Evolutionary conservation across 805 yeast species (phyloP), one percentile per base, ranked within the genome.

Genomic region (Lipomyces orientalis): DNA sequence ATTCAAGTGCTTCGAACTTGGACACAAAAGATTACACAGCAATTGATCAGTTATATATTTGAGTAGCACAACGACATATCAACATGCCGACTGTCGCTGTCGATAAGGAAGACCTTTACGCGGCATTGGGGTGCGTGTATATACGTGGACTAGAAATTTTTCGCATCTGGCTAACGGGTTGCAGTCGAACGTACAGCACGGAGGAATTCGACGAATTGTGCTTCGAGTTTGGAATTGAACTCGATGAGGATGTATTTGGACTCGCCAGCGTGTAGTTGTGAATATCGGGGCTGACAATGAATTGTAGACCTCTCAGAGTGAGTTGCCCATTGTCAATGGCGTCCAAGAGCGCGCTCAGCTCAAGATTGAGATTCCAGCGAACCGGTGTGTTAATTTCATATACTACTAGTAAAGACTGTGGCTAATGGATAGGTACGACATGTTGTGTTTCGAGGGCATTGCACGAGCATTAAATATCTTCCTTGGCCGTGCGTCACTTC

Each of bases 391-490:
- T 35, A 37, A 0, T 16, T 37, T 37, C 16, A 37, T 37, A 4
- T 10, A 14, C 16, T 35, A 10, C 10, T 8, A 1, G 16, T 1
- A 12, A 37, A 16, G 43, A 14, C 12, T n/a, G 29, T 8, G 52
- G 46, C 31, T 64, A 25, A 16, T 33, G 19, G 34, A n/a, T 10
- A 69, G 73, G 49, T 96, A 95, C 77, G 99, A 95, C 79, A 88
- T 95, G 93, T 87, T 95, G 73, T 96, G 99, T 83, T 90, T 93
- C 74, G 99, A 95, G 81, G 99, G 99, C 77, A 93, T 95, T 79
- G 93, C 98, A 0, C 96, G 92, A 77, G 94, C 98, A 0, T 83
- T 95, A 77, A 93, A 93, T 76, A 96, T 93, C 78, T 95, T 91
- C 77, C 83, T 94, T 75, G 97, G 96, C 49, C 87, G 86, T 68